Percentiles rank a stretch among this genome's conserved stretches.
These are phyloP conservation scores for Serendipita sp. DNA, from an alignment of 768 basidiomycete genomes.

Conservation along the genomic window DNA sequence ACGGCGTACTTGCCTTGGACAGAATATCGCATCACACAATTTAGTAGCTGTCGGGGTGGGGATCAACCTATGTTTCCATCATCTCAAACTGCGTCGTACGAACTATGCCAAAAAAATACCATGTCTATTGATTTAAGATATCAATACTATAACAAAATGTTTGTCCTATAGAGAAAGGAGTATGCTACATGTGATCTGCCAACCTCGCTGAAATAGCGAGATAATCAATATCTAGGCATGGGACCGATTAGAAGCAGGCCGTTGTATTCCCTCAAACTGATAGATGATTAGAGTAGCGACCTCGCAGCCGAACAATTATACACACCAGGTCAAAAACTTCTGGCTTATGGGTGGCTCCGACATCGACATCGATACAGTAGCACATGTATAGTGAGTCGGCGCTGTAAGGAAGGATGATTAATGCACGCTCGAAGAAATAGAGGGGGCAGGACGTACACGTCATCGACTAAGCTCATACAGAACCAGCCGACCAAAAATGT, in stretches of 20 bases:
- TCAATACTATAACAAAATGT: too few species aligned
- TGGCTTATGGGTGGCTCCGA: conserved; percentile 31
- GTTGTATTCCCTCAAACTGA: not conserved
- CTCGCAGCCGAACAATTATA: conserved; percentile 5
- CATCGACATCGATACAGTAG: conserved; percentile 45
- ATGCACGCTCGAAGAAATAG: not conserved
- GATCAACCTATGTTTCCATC: not conserved
- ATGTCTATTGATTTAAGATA: too few species aligned
- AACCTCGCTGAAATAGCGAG: not conserved
- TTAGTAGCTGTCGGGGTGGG: not conserved
- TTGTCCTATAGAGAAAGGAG: too few species aligned
- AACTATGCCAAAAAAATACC: too few species aligned
- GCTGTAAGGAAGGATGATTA: conserved; percentile 17
- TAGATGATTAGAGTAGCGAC: not conserved
- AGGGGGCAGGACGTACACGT: conserved; percentile 32
- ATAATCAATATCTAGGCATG: not conserved
- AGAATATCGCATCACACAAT: not conserved
- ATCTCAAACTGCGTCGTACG: not conserved
- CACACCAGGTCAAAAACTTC: conserved; percentile 42
- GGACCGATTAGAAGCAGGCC: not conserved
- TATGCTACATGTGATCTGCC: not conserved
- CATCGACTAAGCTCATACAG: conserved; percentile 64
- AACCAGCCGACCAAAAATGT: conserved; percentile 72
- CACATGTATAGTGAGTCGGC: conserved; percentile 53
- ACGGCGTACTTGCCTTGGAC: not conserved